phyloP scores from a whole-genome alignment of 139 green algal genomes.

The Auxenochlorella protothecoides region DNA sequence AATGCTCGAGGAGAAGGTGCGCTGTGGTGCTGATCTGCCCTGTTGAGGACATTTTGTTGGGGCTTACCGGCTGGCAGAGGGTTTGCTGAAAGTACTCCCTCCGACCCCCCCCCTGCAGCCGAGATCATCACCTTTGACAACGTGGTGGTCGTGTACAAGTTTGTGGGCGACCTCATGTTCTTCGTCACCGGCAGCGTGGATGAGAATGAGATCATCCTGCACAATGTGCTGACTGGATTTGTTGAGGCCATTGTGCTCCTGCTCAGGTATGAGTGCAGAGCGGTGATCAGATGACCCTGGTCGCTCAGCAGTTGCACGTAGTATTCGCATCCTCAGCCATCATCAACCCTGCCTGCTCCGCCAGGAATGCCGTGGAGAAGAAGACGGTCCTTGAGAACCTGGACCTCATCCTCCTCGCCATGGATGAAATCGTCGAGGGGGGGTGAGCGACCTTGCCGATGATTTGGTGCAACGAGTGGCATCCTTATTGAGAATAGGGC shows the following conservation, averaged over 20 bases:
- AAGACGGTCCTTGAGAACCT: conserved; percentile 98
- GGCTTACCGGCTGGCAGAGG: neutral
- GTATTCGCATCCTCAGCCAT: neutral
- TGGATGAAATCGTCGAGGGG: conserved; percentile 94
- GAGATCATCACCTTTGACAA: conserved; percentile 97
- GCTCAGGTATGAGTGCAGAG: conserved; percentile 8
- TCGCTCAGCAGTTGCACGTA: neutral
- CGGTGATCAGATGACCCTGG: too few relatives aligned
- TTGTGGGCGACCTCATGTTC: conserved; percentile 92
- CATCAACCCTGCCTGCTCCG: conserved; percentile 1
- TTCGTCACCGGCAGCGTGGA: conserved; percentile 83
- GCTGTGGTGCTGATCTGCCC: neutral
- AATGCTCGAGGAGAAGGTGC: conserved; percentile 88
- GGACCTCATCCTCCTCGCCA: conserved; percentile 89
- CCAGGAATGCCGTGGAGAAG: conserved; percentile 91
- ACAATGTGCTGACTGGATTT: conserved; percentile 67
- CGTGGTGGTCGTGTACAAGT: conserved; percentile 94
- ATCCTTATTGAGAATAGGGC: neutral
- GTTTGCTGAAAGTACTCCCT: neutral
- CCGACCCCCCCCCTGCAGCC: conserved; percentile 40
- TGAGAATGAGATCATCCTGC: conserved; percentile 96
- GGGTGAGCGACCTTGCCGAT: conserved; percentile 40
- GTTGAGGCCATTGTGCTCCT: neutral
- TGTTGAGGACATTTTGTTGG: neutral
- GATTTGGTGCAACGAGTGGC: neutral